Conservation (phyloP, 2,329 filamentous ascomycete species). For the Fusarium falciforme region DNA sequence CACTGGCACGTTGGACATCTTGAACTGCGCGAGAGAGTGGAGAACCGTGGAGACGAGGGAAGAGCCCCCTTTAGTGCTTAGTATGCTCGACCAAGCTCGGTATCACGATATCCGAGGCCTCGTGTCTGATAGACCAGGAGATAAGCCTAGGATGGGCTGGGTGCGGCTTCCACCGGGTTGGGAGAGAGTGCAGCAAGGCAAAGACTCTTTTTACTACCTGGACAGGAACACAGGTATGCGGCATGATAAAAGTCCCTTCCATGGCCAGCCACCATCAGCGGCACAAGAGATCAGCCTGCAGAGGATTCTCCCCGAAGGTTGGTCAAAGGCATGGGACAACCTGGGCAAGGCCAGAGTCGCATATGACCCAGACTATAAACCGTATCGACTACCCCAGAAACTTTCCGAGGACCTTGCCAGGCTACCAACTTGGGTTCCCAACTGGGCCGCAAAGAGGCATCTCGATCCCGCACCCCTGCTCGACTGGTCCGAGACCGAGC, state of each 20-base stretch:
- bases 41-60: background rate
- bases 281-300: background rate
- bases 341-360: background rate
- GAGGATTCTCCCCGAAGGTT: background rate
- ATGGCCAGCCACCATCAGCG: background rate
- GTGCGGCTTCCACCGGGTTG: background rate
- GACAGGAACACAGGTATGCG: background rate
- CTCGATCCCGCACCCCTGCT: background rate
- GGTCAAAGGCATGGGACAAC: background rate
- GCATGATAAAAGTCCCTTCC: background rate
- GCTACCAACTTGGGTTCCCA: background rate
- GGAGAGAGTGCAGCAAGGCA: background rate
- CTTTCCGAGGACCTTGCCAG: background rate
- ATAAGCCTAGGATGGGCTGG: background rate
- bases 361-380: background rate
- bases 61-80: background rate
- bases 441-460: background rate
- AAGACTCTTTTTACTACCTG: background rate
- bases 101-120: background rate
- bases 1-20: background rate
- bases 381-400: background rate
- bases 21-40: background rate
- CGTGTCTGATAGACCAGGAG: background rate
- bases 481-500: background rate
- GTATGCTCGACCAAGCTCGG: background rate